These are phyloP conservation scores for Pichia rugopelliculosa DNA, from an alignment of 805 yeast genomes.

Conservation along the genomic window DNA sequence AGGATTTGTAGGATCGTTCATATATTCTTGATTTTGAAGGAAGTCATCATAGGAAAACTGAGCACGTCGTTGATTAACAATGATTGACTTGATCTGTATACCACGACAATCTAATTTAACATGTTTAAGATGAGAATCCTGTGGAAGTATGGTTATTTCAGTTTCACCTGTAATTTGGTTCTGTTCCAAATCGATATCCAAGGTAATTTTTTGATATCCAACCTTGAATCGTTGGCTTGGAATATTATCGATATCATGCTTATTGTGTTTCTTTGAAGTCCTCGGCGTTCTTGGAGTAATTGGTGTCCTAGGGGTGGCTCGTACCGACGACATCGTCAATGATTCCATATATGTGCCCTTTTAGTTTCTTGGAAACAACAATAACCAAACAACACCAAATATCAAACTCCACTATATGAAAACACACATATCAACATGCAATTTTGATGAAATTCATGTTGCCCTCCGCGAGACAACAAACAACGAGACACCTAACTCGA, in stretches of 20 bases:
- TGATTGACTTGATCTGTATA: slow-evolving; percentile 53
- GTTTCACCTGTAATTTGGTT: slow-evolving; percentile 62
- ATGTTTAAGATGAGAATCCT: slow-evolving; percentile 45
- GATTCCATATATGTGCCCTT: not conserved
- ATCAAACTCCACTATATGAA: no score
- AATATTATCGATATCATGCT: slow-evolving; percentile 19
- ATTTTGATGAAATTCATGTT: not conserved
- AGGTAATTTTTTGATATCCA: slow-evolving; percentile 74
- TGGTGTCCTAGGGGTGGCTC: slow-evolving; percentile 19
- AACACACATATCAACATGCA: slow-evolving; percentile 7
- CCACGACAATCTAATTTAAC: slow-evolving; percentile 78
- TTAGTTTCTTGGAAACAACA: no score
- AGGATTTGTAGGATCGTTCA: slow-evolving; percentile 26
- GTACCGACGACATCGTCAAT: slow-evolving; percentile 10
- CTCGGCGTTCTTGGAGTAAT: slow-evolving; percentile 13
- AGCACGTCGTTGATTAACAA: slow-evolving; percentile 55
- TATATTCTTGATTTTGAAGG: slow-evolving; percentile 29
- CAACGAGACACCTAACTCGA: not conserved
- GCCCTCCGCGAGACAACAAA: not conserved
- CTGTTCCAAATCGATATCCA: slow-evolving; percentile 72
- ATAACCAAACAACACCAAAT: not conserved
- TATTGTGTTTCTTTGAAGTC: slow-evolving; percentile 21
- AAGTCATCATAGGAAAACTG: slow-evolving; percentile 51
- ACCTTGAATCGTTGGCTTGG: slow-evolving; percentile 50
- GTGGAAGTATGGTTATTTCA: slow-evolving; percentile 75